Base-by-base conservation (phyloP, 2,329 filamentous ascomycete genomes). In the Cladosporium oxysporum region DNA sequence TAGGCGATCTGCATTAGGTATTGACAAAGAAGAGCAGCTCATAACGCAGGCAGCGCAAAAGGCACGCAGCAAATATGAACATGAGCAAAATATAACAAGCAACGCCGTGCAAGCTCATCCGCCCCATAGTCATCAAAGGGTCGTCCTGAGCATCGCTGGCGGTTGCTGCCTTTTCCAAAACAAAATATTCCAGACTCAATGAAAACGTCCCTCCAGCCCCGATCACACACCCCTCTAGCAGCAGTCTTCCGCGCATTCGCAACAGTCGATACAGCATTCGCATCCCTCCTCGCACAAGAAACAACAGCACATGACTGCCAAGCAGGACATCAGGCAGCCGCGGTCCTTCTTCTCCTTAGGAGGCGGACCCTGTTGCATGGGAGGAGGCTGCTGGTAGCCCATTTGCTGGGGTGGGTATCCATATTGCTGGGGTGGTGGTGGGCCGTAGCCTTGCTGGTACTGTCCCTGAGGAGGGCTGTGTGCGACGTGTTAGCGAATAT, bases 281-380 rank as follows among this genome's bases (percentile, higher is more conserved):
- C 87, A 89, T 31, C 83, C 81, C 76, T 88, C 87, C 73, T 88
- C 87, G 71, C 85, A 87, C 31, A 89, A 80, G 76, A 86, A 89
- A 73, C 86, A 88, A 75, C 87, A 89, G 79, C 86, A 88, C 44
- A 89, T 75, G 37, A 80, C 80, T 58, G 84, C 84, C 58, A 87
- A 74, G 77, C 85, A 87, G 16, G 82, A 78, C 57, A 75, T 77
- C 63, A 87, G 75, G 70, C 84, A 87, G 58, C 84, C 84, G 44
- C 79, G 76, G 68, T 81, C 80, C 72, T 83, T 81, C 72, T 82
- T 75, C 68, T 79, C 77, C 60, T 80, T 79, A 58, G 77, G 75
- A n/a, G 69, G 79, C 37, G 82, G 82, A 0, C 41, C 41, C 12
- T 47, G 41, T 26, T 76, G 80, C 71, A 84, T 83, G 71, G 85